Conservation (phyloP, 306 rosid species). For the Ziziphus jujuba region DNA sequence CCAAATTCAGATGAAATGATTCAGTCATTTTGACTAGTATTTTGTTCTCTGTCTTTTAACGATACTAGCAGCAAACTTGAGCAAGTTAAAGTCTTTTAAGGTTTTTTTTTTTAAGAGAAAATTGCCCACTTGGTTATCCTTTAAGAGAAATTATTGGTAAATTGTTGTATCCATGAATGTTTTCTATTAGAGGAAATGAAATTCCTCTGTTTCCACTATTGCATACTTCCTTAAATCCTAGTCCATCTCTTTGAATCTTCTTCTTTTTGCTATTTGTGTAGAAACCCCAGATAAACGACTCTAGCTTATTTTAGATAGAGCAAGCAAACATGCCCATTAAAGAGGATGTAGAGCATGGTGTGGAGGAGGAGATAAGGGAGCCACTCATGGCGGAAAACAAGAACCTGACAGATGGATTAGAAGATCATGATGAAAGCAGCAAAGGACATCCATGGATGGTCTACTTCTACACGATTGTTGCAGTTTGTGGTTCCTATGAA, state of each 20-base stretch:
- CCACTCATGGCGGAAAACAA: slow-evolving; percentile 39
- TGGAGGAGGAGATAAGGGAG: slow-evolving; percentile 31
- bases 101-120: neutral
- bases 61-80: neutral
- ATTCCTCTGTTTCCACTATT: slow-evolving; percentile 6
- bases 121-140: neutral
- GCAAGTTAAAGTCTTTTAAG: slow-evolving; percentile 12
- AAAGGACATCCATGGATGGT: slow-evolving; percentile 78
- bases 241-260: slow-evolving; percentile 10
- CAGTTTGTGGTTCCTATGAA: slow-evolving; percentile 85
- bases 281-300: slow-evolving; percentile 8
- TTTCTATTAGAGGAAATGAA: neutral
- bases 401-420: slow-evolving; percentile 20
- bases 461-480: slow-evolving; percentile 70
- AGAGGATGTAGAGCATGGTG: slow-evolving; percentile 48
- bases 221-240: slow-evolving; percentile 13
- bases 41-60: neutral
- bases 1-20: neutral
- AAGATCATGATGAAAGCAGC: slow-evolving; percentile 15
- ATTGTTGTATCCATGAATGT: neutral
- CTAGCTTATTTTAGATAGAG: neutral
- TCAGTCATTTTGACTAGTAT: neutral
- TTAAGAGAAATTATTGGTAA: neutral
- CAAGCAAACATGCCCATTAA: slow-evolving; percentile 50
- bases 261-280: slow-evolving; percentile 1